These are phyloP conservation scores for Capsicum pubescens DNA, from an alignment of 257 asterid genomes.

Conservation along the genomic window DNA sequence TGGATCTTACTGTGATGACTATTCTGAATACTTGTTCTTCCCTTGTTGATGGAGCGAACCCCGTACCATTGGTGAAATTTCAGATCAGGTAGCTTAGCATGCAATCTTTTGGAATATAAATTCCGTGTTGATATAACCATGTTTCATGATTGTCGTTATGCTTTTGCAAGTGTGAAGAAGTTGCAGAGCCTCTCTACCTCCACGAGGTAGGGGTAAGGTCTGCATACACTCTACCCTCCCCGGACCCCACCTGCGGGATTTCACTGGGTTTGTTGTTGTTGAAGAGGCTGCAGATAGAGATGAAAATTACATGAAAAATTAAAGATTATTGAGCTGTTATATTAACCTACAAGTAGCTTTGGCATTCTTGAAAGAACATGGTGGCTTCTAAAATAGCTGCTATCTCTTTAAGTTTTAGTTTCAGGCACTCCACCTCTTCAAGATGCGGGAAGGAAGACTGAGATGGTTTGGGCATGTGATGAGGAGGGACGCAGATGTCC, in stretches of 20 bases:
- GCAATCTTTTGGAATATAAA: slow-evolving; percentile 6
- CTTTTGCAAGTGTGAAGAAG: slow-evolving; percentile 3
- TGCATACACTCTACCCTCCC: too few relatives aligned
- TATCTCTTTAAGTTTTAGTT: slow-evolving; percentile 20
- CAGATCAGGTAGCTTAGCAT: slow-evolving; percentile 2
- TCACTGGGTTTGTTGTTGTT: too few relatives aligned
- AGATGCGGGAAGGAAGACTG: too few relatives aligned
- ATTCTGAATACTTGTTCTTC: neutral
- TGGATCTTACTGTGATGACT: neutral
- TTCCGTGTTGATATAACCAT: neutral
- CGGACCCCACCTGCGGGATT: too few relatives aligned
- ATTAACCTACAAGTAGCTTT: slow-evolving; percentile 16
- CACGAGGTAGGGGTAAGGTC: too few relatives aligned
- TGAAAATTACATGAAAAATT: neutral
- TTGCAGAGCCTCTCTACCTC: neutral
- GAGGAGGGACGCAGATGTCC: too few relatives aligned
- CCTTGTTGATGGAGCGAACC: neutral
- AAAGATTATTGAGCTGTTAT: slow-evolving; percentile 3
- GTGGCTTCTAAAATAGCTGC: neutral
- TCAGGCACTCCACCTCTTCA: slow-evolving; percentile 7
- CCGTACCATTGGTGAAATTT: slow-evolving; percentile 7
- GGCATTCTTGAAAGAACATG: slow-evolving; percentile 4
- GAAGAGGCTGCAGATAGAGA: neutral
- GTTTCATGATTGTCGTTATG: neutral
- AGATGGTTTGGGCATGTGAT: too few relatives aligned